Base-by-base conservation (phyloP, 495 filamentous ascomycete species). In the Hyaloscypha hepaticicola region DNA sequence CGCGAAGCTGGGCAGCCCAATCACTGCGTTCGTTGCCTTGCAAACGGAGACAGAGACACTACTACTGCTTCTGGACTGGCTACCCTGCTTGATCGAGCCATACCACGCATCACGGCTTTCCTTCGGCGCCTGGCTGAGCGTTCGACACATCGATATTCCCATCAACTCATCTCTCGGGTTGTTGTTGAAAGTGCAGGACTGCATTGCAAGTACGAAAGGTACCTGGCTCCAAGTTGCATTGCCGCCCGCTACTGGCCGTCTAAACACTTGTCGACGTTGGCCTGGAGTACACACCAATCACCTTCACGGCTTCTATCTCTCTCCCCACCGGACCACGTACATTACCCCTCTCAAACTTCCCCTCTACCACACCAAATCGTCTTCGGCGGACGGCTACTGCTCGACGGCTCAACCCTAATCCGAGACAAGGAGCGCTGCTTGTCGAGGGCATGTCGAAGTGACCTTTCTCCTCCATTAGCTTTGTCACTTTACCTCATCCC, bases 401-500 rank as follows among this genome's bases (percentile, higher is more conserved):
- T 29, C 34, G 9, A 55, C 60, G 45, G 60, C 60, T 55, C 34
- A 25, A 55, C 60, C 48, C 60, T 63, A 60, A 58, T 63, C 59
- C 60, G 48, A 28, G 52, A 58, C 22, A 51, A 59, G 28, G 22
- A 22, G 5, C 25, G 5, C 21, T 22, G 22, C 33, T 49, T 41
- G 34, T 22, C 25, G 16, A 31, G 8, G 22, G 26, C 29, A 55
- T 55, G 31, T 58, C 22, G 21, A 34, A 58, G 56, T 29, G 33
- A 55, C 51, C 16, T 25, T 34, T 50, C 45, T 9, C 29, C 21
- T 56, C 61, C 28, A 31, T 34, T 63, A 62, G 53, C 66, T 63
- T 65, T 62, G 55, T 58, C 62, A 25, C 49, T 22, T 48, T 57
- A 33, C 64, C 41, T 66, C 60, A 63, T 58, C 60, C 59, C 63